A percentile compares a stretch with the other conserved stretches of the same genome.
Evolutionary conservation across 2,329 filamentous ascomycete genomes (phyloP).

Genomic region (Hymenoscyphus fructigenus): DNA sequence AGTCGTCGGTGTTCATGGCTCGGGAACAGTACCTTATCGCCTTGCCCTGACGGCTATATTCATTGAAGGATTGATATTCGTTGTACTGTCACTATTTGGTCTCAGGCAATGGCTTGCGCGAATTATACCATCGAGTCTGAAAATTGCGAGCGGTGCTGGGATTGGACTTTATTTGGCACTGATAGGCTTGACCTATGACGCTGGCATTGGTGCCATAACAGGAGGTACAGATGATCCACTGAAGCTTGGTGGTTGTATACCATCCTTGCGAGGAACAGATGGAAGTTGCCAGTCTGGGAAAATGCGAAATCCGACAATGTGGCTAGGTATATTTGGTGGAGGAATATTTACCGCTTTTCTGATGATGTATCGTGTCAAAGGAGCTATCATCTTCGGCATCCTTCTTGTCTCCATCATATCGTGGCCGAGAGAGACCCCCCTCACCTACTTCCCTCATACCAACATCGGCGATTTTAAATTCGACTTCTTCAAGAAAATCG

Average conservation of each 20-base stretch:
- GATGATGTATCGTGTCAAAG: constrained; percentile 84
- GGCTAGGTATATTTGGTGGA: constrained; percentile 86
- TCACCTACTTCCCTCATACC: constrained; percentile 81
- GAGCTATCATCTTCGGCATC: constrained; percentile 81
- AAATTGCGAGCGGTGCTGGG: constrained; percentile 80
- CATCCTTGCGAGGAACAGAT: constrained; percentile 30
- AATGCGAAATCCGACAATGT: constrained; percentile 82
- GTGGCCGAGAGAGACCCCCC: constrained; percentile 73
- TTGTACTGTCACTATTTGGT: constrained; percentile 74
- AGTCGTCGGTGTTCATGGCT: constrained; percentile 75
- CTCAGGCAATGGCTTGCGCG: constrained; percentile 87
- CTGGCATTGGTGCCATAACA: constrained; percentile 77
- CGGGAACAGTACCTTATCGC: constrained; percentile 69
- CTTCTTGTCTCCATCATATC: constrained; percentile 83
- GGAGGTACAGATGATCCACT: constrained; percentile 68
- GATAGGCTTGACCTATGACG: constrained; percentile 74
- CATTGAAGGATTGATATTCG: constrained; percentile 83
- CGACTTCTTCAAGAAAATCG: constrained; percentile 85
- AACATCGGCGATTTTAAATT: constrained; percentile 67
- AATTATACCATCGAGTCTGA: constrained; percentile 80
- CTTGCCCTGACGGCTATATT: constrained; percentile 84
- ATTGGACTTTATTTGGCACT: constrained; percentile 75
- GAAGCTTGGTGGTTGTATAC: constrained; percentile 62
- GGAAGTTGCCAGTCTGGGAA: constrained; percentile 66
- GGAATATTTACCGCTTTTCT: constrained; percentile 77